phyloP scores from a whole-genome alignment of 1,139 yeast species.

The Candida sanyaensis region DNA sequence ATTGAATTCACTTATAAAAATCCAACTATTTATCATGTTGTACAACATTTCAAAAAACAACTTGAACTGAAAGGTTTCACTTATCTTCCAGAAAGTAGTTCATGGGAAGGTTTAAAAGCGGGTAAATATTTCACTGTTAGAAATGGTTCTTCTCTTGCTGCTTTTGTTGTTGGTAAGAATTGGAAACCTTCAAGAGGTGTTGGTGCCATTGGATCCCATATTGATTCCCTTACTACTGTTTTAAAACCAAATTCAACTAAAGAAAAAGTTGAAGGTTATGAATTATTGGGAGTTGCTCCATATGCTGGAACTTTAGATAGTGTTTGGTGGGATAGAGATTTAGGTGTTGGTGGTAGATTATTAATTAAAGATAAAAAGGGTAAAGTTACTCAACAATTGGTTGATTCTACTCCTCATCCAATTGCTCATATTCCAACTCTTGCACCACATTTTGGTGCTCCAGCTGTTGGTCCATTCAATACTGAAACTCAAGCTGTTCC shows the following conservation, averaged over 20 bases:
- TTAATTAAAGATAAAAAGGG: conserved; percentile 27
- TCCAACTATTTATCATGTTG: conserved; percentile 47
- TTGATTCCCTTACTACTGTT: conserved; percentile 42
- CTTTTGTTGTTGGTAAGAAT: conserved; percentile 40
- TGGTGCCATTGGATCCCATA: conserved; percentile 45
- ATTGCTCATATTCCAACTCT: conserved; percentile 45
- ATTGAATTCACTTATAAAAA: conserved; percentile 38
- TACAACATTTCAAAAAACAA: conserved; percentile 26
- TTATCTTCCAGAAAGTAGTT: conserved; percentile 28
- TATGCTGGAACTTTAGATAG: conserved; percentile 41
- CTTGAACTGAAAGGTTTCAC: conserved; percentile 32
- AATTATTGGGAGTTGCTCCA: conserved; percentile 45
- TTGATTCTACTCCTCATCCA: conserved; percentile 40
- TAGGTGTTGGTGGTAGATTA: conserved; percentile 49
- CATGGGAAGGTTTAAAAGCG: conserved; percentile 22
- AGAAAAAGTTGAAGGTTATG: conserved; percentile 38
- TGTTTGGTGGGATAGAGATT: conserved; percentile 47
- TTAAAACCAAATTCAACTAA: conserved; percentile 40
- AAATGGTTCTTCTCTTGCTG: conserved; percentile 40
- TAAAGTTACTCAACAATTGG: conserved; percentile 25
- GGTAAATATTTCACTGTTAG: conserved; percentile 35
- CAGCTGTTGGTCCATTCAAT: conserved; percentile 35
- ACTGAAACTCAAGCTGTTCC: conserved; percentile 46
- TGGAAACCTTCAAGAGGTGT: conserved; percentile 43
- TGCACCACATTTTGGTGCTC: conserved; percentile 43